A percentile compares a stretch with the other conserved stretches of the same genome.
phyloP scores from a whole-genome alignment of 768 basidiomycete species.

The Panellus pusillus region DNA sequence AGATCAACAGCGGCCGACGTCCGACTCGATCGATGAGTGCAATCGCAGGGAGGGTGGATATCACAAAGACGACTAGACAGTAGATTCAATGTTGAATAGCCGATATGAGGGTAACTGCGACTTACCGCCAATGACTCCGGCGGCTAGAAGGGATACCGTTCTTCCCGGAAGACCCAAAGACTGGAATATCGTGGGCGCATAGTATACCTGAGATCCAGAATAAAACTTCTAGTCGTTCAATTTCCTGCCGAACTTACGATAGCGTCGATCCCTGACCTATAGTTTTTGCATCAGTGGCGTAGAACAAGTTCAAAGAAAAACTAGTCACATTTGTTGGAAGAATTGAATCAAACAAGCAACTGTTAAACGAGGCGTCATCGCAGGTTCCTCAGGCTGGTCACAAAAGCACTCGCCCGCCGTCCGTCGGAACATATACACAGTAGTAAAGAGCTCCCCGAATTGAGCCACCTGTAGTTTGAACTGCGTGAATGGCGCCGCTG shows the following conservation, averaged over 20 bases:
- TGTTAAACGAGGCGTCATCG: neutral
- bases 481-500: constrained; percentile 12
- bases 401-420: constrained; percentile 13
- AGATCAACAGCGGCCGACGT: constrained; percentile 39
- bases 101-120: constrained; percentile 5
- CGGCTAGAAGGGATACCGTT: constrained; percentile 42
- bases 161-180: constrained; percentile 39
- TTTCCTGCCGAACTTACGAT: constrained; percentile 12
- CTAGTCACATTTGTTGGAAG: constrained; percentile 22
- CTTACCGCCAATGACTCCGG: constrained; percentile 39
- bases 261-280: constrained; percentile 29
- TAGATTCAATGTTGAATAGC: neutral
- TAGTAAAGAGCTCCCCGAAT: constrained; percentile 23
- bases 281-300: neutral
- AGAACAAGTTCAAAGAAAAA: neutral
- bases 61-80: constrained; percentile 13
- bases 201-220: constrained; percentile 14
- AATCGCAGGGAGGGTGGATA: constrained; percentile 5
- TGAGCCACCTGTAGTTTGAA: constrained; percentile 22
- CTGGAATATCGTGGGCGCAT: constrained; percentile 34
- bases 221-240: neutral
- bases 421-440: constrained; percentile 22
- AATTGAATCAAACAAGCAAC: constrained; percentile 25
- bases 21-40: constrained; percentile 37
- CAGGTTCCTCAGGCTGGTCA: neutral